Evolutionary conservation across 2,329 filamentous ascomycete genomes (phyloP), one percentile per base, ranked within the genome.

Genomic region (Aspergillus caelatus): DNA sequence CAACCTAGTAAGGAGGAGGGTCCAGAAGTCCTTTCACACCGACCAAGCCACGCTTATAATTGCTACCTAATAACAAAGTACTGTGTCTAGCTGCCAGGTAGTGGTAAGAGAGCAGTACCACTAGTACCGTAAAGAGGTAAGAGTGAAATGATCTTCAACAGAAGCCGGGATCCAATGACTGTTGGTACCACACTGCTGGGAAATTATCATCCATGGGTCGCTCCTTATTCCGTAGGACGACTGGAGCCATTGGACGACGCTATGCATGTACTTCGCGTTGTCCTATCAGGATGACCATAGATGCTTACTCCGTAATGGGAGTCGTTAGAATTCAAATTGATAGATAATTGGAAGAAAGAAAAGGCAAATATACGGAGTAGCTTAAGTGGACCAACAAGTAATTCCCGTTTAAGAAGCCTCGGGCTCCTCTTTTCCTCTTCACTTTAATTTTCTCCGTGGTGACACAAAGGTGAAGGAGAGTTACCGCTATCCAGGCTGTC

Each of bases 181-280:
- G 62, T 41, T 52, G 60, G 71, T 72, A 62, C 74, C 74, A 70
- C 61, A 62, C 56, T 59, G 66, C 68, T 72, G 74, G 48, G 74
- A 70, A 72, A 71, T 66, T 59, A 39, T 46, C 58, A 62, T 60
- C 66, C 63, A 66, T 66, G 63, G 61, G 54, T 65, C 58, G 52
- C 36, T 62, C 59, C 54, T 54, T 53, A 57, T 65, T 59, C 63
- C 65, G 65, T 67, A 64, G 61, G 19, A 63, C 54, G 60, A 62
- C 63, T 63, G 60, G 58, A 46, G 30, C 41, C 34, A 46, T 50
- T 34, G 28, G 30, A 41, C 43, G 21, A 53, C 52, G 41, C 41
- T 39, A 54, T 58, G 62, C 34, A 56, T 59, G 57, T 54, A 48
- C 55, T 43, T 39, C 53, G 63, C 56, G 60, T 50, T 52, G 26